phyloP scores from a whole-genome alignment of 371 early-diverging fungal species.

The Phascolomyces articulosus region DNA sequence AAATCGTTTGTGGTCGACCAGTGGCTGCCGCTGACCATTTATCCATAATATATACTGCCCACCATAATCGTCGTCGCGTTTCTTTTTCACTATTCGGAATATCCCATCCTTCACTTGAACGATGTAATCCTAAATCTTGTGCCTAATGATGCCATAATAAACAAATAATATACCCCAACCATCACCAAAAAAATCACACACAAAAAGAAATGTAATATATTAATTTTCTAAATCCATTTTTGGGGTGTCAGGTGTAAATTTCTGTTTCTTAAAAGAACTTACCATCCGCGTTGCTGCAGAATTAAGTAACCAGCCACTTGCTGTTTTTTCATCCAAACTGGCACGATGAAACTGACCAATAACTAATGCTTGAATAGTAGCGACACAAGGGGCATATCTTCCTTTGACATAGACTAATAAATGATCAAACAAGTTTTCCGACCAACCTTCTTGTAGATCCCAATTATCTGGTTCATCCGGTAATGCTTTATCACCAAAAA shows the following conservation, averaged over 20 bases:
- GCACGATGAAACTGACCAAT: constrained; percentile 47
- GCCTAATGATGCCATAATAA: constrained; percentile 31
- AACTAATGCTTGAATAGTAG: constrained; percentile 46
- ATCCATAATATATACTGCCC: constrained; percentile 66
- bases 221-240: no score
- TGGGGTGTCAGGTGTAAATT: no score
- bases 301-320: constrained; percentile 43
- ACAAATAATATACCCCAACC: neutral
- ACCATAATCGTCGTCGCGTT: constrained; percentile 67
- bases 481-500: constrained; percentile 36
- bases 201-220: no score
- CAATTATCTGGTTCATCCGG: constrained; percentile 13
- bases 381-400: constrained; percentile 38
- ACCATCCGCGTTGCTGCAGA: constrained; percentile 22
- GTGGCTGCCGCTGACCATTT: constrained; percentile 55
- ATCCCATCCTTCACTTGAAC: constrained; percentile 56
- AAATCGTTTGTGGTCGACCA: constrained; percentile 57
- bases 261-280: neutral
- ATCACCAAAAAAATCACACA: neutral
- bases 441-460: constrained; percentile 34
- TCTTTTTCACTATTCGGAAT: constrained; percentile 60
- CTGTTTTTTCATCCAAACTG: constrained; percentile 40
- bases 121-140: constrained; percentile 70
- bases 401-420: constrained; percentile 32
- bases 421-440: constrained; percentile 46